A percentile compares a stretch with the other conserved stretches of the same genome.
These are phyloP conservation scores for Phytopythium litorale DNA, from an alignment of 352 stramenopile genomes.

Conservation along the genomic window DNA sequence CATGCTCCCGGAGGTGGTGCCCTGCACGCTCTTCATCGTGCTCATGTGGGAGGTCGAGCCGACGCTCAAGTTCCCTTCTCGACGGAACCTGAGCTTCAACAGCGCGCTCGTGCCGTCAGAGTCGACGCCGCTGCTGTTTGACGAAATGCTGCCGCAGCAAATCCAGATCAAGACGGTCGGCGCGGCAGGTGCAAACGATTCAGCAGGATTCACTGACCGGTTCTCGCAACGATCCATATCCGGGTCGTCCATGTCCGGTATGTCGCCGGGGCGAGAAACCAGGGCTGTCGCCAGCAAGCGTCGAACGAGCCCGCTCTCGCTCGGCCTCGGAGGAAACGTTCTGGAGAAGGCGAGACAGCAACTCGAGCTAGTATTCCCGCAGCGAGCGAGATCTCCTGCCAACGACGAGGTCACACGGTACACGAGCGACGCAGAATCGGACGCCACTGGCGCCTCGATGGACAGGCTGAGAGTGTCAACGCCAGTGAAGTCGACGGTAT, in stretches of 20 bases:
- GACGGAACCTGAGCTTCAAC: constrained; percentile 45
- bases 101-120: constrained; percentile 27
- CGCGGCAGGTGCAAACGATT: too few relatives aligned
- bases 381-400: not conserved
- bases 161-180: constrained; percentile 12
- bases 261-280: not conserved
- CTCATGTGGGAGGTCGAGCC: constrained; percentile 88
- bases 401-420: not conserved
- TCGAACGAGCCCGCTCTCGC: constrained; percentile 59
- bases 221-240: constrained; percentile 3
- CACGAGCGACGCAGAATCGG: not conserved
- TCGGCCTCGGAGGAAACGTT: constrained; percentile 48
- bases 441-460: not conserved
- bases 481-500: constrained; percentile 2
- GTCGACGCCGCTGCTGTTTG: constrained; percentile 47
- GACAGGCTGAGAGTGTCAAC: not conserved
- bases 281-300: constrained; percentile 1
- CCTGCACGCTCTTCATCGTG: constrained; percentile 70
- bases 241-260: constrained; percentile 3
- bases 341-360: constrained; percentile 39
- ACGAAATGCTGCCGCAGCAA: constrained; percentile 18
- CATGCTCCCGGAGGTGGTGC: constrained; percentile 64
- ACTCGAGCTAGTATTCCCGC: constrained; percentile 26
- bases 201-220: not conserved
- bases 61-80: constrained; percentile 54